Base-by-base conservation (phyloP, 1,284 basidiomycete genomes). In the Trametes pubescens region DNA sequence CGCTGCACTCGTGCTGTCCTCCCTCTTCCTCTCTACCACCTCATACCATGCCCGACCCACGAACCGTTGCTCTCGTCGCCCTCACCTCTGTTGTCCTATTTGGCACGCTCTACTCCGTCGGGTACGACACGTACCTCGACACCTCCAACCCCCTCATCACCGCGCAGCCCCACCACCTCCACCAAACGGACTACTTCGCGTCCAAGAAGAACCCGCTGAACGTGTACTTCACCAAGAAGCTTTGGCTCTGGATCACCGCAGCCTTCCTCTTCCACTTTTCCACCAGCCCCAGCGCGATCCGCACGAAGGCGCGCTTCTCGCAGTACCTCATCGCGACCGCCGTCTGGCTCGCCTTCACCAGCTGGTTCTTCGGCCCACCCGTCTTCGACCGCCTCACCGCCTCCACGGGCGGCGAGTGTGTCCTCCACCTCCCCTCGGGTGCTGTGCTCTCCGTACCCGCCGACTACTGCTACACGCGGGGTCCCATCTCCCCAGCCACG, bases 351-450 rank as follows among this genome's bases (percentile, higher is more conserved):
- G 75, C 84, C 11, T 95, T 95, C 80, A 90, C 94, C 2, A 82
- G 82, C 59, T 98, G 95, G 95, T 97, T 96, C 82, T 96, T 98
- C 71, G 96, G 96, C 0, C 93, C 95, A 4, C 84, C 92, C 0
- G 77, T 99, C 52, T 77, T 94, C 35, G 90, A 94, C 60, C 88
- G 95, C 29, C 77, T 96, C 67, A 85, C 88, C 61, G 78, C 87
- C n/a, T 79, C 83, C 8, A 91, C 92, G 0, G 96, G 96, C 0
- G 96, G 92, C 0, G 84, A 91, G 71, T 99, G 96, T 72, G 81
- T 93, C 13, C 78, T 94, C 14, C 73, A 81, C 21, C 75, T 93
- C 7, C 92, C 91, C 10, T 77, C 81, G 0, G 86, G 86, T 21
- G 81, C 78, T 2, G 70, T 82, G 38, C 72, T 91, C 49, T 61